Evolutionary conservation across 192 early-diverging fungal species (phyloP).

Genomic region (Phycomyces blakesleeanus): DNA sequence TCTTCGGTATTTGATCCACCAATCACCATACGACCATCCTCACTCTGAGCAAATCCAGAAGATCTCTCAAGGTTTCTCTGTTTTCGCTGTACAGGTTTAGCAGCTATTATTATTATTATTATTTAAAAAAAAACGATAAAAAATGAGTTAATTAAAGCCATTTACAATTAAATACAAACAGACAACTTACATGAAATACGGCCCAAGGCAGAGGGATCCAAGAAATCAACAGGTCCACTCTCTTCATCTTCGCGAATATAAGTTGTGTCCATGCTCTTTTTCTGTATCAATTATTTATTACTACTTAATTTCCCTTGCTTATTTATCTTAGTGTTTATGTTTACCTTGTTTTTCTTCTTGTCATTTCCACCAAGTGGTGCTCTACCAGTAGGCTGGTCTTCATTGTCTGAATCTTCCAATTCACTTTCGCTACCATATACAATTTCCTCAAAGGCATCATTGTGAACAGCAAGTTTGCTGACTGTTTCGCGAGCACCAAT

Average conservation of each 20-base stretch:
- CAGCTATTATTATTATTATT: too few species aligned
- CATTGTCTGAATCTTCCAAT: slow-evolving; percentile 50
- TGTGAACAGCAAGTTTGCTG: slow-evolving; percentile 59
- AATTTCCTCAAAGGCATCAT: slow-evolving; percentile 81
- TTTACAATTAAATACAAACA: too few species aligned
- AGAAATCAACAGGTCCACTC: slow-evolving; percentile 80
- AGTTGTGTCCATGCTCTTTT: slow-evolving; percentile 33
- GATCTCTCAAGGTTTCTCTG: not conserved
- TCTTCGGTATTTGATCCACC: slow-evolving; percentile 55
- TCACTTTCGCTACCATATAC: slow-evolving; percentile 94
- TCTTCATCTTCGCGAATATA: slow-evolving; percentile 71
- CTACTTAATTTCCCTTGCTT: too few species aligned
- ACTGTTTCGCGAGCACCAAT: slow-evolving; percentile 44
- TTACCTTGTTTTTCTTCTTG: slow-evolving; percentile 19
- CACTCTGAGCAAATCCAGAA: slow-evolving; percentile 55
- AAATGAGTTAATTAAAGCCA: too few species aligned
- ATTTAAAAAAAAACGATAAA: too few species aligned
- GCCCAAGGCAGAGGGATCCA: slow-evolving; percentile 76
- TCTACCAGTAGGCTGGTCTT: slow-evolving; percentile 20
- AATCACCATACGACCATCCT: slow-evolving; percentile 83
- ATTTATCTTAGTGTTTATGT: too few species aligned
- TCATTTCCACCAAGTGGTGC: slow-evolving; percentile 16
- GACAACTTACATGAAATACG: slow-evolving; percentile 33
- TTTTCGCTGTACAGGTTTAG: slow-evolving; percentile 28
- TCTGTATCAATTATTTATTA: slow-evolving; percentile 1